These are phyloP conservation scores for Hondaea fermentalgiana DNA, from an alignment of 108 stramenopile genomes.

Conservation along the genomic window DNA sequence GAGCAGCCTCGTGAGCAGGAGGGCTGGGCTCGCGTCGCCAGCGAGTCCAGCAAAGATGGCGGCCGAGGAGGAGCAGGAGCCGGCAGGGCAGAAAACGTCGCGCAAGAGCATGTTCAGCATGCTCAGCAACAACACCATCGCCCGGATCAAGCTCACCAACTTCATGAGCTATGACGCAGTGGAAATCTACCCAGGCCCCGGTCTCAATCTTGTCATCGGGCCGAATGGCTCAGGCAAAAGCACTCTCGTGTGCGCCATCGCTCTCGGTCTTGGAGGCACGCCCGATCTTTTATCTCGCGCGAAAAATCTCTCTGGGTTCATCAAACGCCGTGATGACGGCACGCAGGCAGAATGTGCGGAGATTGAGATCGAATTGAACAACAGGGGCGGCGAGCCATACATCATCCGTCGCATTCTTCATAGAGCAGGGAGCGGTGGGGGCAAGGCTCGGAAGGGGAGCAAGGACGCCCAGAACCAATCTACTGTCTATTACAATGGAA, in stretches of 20 bases:
- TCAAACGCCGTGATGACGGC: conserved; percentile 49
- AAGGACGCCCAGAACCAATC: not conserved
- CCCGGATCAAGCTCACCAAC: not conserved
- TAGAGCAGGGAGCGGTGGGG: too few species aligned
- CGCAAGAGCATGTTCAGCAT: too few species aligned
- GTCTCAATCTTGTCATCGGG: conserved; percentile 83
- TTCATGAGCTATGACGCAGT: conserved; percentile 41
- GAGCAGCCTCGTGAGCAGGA: too few species aligned
- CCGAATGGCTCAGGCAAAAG: conserved; percentile 94
- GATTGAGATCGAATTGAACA: conserved; percentile 62
- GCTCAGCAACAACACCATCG: too few species aligned
- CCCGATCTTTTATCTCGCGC: conserved; percentile 76
- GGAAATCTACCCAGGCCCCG: conserved; percentile 38
- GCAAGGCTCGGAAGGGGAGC: too few species aligned
- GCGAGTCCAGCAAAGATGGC: too few species aligned
- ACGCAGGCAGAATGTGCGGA: conserved; percentile 48
- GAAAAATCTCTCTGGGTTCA: conserved; percentile 67
- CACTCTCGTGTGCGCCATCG: conserved; percentile 84
- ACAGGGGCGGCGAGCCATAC: not conserved
- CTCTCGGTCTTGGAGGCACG: conserved; percentile 76
- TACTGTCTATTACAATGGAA: conserved; percentile 42
- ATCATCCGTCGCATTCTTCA: too few species aligned
- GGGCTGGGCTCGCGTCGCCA: too few species aligned
- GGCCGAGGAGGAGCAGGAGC: too few species aligned
- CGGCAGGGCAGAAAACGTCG: too few species aligned